Evolutionary conservation across 495 filamentous ascomycete species (phyloP), one percentile per base, ranked within the genome.

Genomic region (Lasiosphaeria hispida): DNA sequence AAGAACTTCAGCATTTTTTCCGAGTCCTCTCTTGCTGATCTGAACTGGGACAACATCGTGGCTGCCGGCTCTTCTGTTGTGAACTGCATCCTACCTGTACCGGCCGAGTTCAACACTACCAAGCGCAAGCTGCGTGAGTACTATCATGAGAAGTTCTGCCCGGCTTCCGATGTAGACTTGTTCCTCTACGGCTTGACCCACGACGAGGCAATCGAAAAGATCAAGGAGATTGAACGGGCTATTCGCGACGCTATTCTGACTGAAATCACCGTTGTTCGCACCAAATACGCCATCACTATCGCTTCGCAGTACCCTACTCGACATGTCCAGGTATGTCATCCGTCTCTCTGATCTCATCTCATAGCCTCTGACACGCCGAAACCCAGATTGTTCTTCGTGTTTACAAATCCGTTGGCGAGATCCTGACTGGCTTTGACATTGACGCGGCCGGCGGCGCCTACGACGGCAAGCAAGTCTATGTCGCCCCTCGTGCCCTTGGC

Each of bases 221-320:
- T 95, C 68, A 85, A 86, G 62, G 75, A 87, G 51, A 91, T 95
- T 62, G 90, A 93, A 60, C 68, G 72, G 8, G 77, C 71, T 9
- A 80, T 95, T 63, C 83, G 82, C 19, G 84, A 91, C 63, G 81
- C 85, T 5, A 84, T 95, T 55, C 76, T 93, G 30, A 82, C 83
- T 14, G 89, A 93, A 67, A 86, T 84, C 3, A 91, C 88, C 0
- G 86, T 86, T 0, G 80, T 93, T 36, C 77, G 90, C 10, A 93
- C 90, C 15, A 92, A 90, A 71, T 85, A 95, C 65, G 85, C 90
- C 17, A 84, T 95, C 60, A 95, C 90, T 0, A 92, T 95, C 61
- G 77, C 73, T 76, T 55, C 55, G 65, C 87, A 92, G 65, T 91
- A 94, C 68, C 90, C 90, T 0, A 90, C 82, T 38, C 83, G 90